These are phyloP conservation scores for Hypomontagnella submonticulosa DNA, from an alignment of 495 filamentous ascomycete genomes.

Conservation along the genomic window DNA sequence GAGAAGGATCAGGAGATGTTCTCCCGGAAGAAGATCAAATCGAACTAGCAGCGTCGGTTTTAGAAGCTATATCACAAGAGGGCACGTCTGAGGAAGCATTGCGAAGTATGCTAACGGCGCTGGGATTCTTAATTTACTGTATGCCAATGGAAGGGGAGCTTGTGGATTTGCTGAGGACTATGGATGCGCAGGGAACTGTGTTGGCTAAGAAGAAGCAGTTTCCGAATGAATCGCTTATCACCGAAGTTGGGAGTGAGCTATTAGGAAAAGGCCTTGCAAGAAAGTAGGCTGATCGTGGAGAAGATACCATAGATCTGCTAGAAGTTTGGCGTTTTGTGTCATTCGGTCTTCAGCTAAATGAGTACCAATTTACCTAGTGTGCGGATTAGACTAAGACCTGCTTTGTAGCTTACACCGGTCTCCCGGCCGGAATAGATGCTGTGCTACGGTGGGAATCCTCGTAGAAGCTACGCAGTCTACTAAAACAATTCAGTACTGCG, in stretches of 20 bases:
- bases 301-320: neutral
- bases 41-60: slow-evolving; percentile 77
- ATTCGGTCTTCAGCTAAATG: no score
- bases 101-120: slow-evolving; percentile 74
- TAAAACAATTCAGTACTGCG: no score
- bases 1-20: slow-evolving; percentile 67
- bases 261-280: slow-evolving; percentile 55
- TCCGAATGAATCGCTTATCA: slow-evolving; percentile 65
- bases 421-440: no score
- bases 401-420: no score
- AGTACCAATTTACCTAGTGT: no score
- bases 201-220: slow-evolving; percentile 64
- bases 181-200: slow-evolving; percentile 74
- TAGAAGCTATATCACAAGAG: slow-evolving; percentile 79
- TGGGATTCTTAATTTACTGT: slow-evolving; percentile 79
- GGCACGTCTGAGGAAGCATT: slow-evolving; percentile 75
- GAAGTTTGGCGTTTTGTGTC: no score
- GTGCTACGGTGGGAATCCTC: no score
- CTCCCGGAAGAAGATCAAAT: slow-evolving; percentile 77
- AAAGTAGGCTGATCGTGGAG: slow-evolving; percentile 17
- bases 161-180: slow-evolving; percentile 75
- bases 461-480: no score
- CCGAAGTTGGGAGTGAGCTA: slow-evolving; percentile 64
- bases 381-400: no score
- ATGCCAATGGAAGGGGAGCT: slow-evolving; percentile 74